Conservation (phyloP, 768 basidiomycete genomes). For the Boletales sp. region DNA sequence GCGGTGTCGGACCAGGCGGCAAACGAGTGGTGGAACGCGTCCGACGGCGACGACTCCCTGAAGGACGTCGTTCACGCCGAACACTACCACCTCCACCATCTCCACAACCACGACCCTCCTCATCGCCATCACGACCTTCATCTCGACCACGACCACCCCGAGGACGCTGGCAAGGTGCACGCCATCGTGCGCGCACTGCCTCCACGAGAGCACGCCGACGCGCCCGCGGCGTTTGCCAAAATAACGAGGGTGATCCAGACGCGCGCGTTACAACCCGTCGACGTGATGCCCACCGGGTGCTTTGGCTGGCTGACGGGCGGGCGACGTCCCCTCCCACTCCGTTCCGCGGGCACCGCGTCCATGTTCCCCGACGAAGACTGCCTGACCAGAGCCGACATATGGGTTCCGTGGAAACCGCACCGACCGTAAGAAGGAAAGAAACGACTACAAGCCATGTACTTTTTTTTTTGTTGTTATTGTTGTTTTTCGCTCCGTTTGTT, state of each 20-base stretch:
- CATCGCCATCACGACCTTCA: too few relatives aligned
- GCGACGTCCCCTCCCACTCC: slow-evolving; percentile 4
- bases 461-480: not conserved
- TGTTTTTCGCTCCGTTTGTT: not conserved
- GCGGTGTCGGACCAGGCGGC: slow-evolving; percentile 18
- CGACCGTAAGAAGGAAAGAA: not conserved
- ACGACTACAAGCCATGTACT: not conserved
- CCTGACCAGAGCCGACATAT: slow-evolving; percentile 13
- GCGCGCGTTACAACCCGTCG: slow-evolving; percentile 21
- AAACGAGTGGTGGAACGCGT: slow-evolving; percentile 18
- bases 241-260: slow-evolving; percentile 18
- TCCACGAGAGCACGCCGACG: not conserved
- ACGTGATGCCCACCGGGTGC: slow-evolving; percentile 16
- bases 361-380: slow-evolving; percentile 9
- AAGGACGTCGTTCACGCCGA: not conserved
- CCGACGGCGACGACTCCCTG: slow-evolving; percentile 3
- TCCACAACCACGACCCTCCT: too few relatives aligned
- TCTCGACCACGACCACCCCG: not conserved
- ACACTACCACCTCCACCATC: too few relatives aligned
- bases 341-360: not conserved
- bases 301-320: slow-evolving; percentile 16
- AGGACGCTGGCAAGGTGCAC: slow-evolving; percentile 6
- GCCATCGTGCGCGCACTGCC: slow-evolving; percentile 25
- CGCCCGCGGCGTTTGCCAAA: slow-evolving; percentile 1
- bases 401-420: slow-evolving; percentile 9